Base-by-base conservation (phyloP, 2,329 filamentous ascomycete genomes). In the Microdochium paspali region DNA sequence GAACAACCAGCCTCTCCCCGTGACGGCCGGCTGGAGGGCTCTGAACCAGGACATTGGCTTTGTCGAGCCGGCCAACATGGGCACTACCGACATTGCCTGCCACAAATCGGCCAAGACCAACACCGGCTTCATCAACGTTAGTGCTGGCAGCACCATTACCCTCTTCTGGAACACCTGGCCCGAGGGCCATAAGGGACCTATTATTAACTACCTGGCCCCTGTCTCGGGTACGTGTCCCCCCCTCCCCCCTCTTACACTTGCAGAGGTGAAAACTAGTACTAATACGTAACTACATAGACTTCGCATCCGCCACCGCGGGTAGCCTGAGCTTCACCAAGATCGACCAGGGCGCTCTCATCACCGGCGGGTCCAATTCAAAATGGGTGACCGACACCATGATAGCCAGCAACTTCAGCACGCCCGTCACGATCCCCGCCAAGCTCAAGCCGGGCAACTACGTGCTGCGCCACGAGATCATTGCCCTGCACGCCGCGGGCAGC, bases 251-350 rank as follows among this genome's bases (percentile, higher is more conserved):
- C 26, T 28, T 28, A 28, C 13, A 28, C 7, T 28, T 13, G 7
- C 26, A 28, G 26, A 28, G 13, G 26, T 28, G 13, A 13, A 13
- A 13, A 13, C 13, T 13, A 28, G 26, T 28, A 13, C 26, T 28
- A 28, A 28, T 13, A 28, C 26, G 13, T 7, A 7, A 28, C 26
- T 7, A 28, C 26, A 20, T 21, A 40, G 35, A 40, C 35, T 40
- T 40, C 12, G 35, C 35, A 7, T 21, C 35, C 35, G 35, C 35
- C 18, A 21, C 35, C 18, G 18, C 35, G 12, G 18, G 35, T 20
- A 40, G 35, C 35, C 66, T 90, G 46, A 77, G 85, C 50, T 79
- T 95, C 35, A 94, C 95, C 72, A 79, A 79, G 54, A 80, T 83
- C 51, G 88, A 87, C 46, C 82, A 86, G 49, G 70, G 77, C 23